Percentiles rank a stretch among this genome's conserved stretches.
phyloP scores from a whole-genome alignment of 2,329 filamentous ascomycete genomes.

The Fusarium hostae region DNA sequence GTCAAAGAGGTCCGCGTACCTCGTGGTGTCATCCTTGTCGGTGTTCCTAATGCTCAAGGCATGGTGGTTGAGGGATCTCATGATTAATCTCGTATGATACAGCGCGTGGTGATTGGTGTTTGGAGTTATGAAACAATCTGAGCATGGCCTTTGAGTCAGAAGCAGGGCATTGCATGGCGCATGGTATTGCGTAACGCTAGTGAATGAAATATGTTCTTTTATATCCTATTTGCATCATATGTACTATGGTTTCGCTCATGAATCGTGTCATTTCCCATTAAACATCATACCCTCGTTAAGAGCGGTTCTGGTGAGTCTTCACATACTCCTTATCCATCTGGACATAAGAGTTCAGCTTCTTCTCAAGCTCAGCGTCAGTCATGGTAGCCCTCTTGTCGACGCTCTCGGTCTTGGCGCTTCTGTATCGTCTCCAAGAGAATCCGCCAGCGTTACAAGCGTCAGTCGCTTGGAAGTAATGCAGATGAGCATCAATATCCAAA shows the following conservation, averaged over 20 bases:
- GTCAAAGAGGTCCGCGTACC: constrained; percentile 65
- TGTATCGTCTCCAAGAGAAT: constrained; percentile 44
- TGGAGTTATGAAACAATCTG: constrained; percentile 3
- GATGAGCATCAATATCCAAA: constrained; percentile 59
- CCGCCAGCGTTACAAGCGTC: constrained; percentile 50
- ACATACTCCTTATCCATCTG: constrained; percentile 50
- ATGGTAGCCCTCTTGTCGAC: constrained; percentile 27
- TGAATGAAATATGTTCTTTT: background rate
- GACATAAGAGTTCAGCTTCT: constrained; percentile 51
- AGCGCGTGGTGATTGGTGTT: constrained; percentile 3
- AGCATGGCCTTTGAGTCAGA: background rate
- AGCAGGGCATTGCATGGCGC: constrained; percentile 10
- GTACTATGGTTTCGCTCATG: background rate
- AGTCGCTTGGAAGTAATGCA: constrained; percentile 60
- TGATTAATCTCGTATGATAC: constrained; percentile 14
- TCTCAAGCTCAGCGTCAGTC: constrained; percentile 52
- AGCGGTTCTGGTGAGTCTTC: constrained; percentile 24
- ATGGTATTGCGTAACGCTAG: constrained; percentile 1
- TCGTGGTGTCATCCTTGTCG: constrained; percentile 65
- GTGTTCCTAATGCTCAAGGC: constrained; percentile 67
- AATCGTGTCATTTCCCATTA: constrained; percentile 6
- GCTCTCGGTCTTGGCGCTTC: background rate
- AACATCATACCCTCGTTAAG: background rate
- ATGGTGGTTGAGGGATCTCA: constrained; percentile 66
- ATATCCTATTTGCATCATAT: background rate